These are phyloP conservation scores for Bombardia bombarda DNA, from an alignment of 495 filamentous ascomycete species.

Conservation along the genomic window DNA sequence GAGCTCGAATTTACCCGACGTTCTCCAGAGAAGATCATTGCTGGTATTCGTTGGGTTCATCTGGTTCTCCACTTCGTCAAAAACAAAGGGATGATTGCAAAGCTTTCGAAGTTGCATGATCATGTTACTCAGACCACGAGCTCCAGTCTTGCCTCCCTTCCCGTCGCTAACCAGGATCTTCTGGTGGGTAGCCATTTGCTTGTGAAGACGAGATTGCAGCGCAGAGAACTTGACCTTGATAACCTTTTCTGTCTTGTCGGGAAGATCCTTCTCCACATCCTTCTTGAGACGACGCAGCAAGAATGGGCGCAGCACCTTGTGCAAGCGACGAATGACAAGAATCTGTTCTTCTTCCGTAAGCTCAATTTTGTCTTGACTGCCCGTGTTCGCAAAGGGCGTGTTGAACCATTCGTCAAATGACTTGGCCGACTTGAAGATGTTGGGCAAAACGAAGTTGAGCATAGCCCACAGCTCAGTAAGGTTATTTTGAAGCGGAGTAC, in stretches of 20 bases:
- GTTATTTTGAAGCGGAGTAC: slow-evolving; percentile 96
- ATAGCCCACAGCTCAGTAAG: slow-evolving; percentile 92
- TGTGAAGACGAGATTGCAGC: slow-evolving; percentile 86
- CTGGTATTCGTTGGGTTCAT: slow-evolving; percentile 84
- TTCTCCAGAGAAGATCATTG: slow-evolving; percentile 93
- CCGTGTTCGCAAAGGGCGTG: slow-evolving; percentile 97
- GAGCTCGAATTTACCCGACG: slow-evolving; percentile 93
- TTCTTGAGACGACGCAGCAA: slow-evolving; percentile 96
- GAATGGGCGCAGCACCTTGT: slow-evolving; percentile 97
- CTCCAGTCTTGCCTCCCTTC: slow-evolving; percentile 90
- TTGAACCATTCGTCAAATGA: slow-evolving; percentile 99
- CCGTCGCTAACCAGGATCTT: slow-evolving; percentile 89
- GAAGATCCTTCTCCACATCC: slow-evolving; percentile 97
- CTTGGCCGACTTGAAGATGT: slow-evolving; percentile 98
- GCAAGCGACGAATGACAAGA: slow-evolving; percentile 94
- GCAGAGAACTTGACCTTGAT: slow-evolving; percentile 98
- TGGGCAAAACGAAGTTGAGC: slow-evolving; percentile 95
- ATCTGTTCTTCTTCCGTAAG: slow-evolving; percentile 98
- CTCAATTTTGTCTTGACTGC: slow-evolving; percentile 96
- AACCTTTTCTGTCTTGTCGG: slow-evolving; percentile 97
- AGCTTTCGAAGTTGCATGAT: slow-evolving; percentile 98
- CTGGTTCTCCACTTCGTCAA: slow-evolving; percentile 93
- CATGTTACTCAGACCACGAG: slow-evolving; percentile 98
- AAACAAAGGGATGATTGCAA: slow-evolving; percentile 98
- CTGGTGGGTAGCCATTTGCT: slow-evolving; percentile 91